phyloP scores from a whole-genome alignment of 2,329 filamentous ascomycete genomes.

The Clonostachys byssicola region DNA sequence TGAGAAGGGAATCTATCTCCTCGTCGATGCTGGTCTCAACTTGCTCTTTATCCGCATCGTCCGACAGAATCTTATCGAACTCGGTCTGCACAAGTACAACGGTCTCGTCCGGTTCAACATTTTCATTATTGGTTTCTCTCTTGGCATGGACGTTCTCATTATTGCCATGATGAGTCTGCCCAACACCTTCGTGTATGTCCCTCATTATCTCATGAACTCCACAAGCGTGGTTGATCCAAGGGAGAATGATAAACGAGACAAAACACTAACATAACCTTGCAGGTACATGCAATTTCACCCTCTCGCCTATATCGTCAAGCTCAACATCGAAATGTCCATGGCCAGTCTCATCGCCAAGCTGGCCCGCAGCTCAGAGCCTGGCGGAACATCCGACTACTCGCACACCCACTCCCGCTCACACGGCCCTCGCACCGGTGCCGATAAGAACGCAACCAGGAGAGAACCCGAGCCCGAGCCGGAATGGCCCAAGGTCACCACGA shows the following conservation, averaged over 20 bases:
- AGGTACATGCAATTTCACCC: constrained; percentile 30
- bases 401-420: no score
- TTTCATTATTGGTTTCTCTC: constrained; percentile 12
- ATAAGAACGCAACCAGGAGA: no score
- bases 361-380: no score
- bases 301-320: constrained; percentile 40
- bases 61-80: constrained; percentile 35
- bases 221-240: no score
- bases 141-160: constrained; percentile 16
- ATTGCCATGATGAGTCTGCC: constrained; percentile 18
- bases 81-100: constrained; percentile 43
- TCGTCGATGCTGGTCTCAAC: constrained; percentile 43
- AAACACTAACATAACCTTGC: accelerated
- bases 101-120: constrained; percentile 30
- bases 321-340: constrained; percentile 47
- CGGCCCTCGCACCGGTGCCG: no score
- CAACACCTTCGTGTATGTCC: constrained; percentile 15
- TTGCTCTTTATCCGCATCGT: constrained; percentile 43
- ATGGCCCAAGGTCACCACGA: no score
- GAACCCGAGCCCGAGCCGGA: no score
- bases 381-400: no score
- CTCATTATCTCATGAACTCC: no score
- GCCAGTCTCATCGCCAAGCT: constrained; percentile 34
- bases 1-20: constrained; percentile 44
- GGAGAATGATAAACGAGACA: no score